Percentiles rank a stretch among this genome's conserved stretches.
phyloP scores from a whole-genome alignment of 306 rosid genomes.

The Fragaria ananassa region DNA sequence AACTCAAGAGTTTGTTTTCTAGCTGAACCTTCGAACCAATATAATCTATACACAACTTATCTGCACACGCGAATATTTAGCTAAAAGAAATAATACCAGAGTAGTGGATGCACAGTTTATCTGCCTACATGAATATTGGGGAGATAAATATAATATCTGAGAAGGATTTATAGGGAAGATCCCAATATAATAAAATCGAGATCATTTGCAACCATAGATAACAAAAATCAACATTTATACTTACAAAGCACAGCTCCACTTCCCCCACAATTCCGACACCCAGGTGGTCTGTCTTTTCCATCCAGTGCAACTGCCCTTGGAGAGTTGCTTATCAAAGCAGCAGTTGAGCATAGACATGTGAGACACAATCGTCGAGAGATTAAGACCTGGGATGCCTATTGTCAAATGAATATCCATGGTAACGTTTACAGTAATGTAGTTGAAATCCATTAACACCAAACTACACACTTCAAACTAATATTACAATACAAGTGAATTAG shows the following conservation, averaged over 20 bases:
- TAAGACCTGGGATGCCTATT: slow-evolving; percentile 41
- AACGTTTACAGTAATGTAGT: neutral
- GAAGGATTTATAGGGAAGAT: neutral
- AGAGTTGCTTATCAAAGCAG: slow-evolving; percentile 37
- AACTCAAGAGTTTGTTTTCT: neutral
- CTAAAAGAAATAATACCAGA: neutral
- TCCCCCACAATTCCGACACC: slow-evolving; percentile 84
- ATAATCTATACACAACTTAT: neutral
- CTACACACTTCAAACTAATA: neutral
- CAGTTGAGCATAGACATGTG: slow-evolving; percentile 61
- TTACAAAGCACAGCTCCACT: slow-evolving; percentile 83
- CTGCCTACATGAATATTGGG: neutral
- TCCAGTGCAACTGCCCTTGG: slow-evolving; percentile 52
- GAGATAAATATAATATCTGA: neutral
- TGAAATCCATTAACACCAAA: neutral
- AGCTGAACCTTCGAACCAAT: neutral
- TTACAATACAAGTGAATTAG: neutral
- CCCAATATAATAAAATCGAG: neutral
- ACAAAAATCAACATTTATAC: slow-evolving; percentile 14
- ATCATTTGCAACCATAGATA: slow-evolving; percentile 1
- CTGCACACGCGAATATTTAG: neutral
- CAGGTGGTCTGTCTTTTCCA: slow-evolving; percentile 60
- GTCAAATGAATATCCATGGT: neutral
- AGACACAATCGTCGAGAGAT: slow-evolving; percentile 73
- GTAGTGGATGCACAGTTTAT: neutral